Base-by-base conservation (phyloP, 768 basidiomycete genomes). In the Auricularia cornea region DNA sequence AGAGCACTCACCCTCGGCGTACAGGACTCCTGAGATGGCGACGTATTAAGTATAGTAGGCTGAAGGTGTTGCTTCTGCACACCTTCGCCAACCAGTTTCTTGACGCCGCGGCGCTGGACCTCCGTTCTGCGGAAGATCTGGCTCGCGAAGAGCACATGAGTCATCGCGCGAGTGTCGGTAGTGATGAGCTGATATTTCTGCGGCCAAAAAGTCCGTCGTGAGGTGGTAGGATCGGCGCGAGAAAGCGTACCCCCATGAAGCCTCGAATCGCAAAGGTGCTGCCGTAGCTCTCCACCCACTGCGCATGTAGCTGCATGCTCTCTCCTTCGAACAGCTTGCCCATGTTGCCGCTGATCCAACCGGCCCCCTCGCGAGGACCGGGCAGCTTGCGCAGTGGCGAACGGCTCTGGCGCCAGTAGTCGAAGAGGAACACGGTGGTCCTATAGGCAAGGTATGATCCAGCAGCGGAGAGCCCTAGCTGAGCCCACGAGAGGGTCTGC, bases 71-170 rank as follows among this genome's bases (percentile, higher is more conserved):
- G n/a, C n/a, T n/a, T n/a, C n/a, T n/a, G n/a, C 54, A 10, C 26
- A 57, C 54, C 30, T 48, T 57, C 30, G 26, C 54, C 54, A 16
- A 57, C 18, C 10, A 30, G 11, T 10, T 41, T 62, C 70, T 35
- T 72, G 75, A 12, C 80, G 74, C 8, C 72, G 66, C 1, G 69
- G 66, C 14, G 77, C 74, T 0, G 20, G 6, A 18, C 16, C 14
- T 28, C 28, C 4, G 86, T 79, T 66, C 88, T 90, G 64, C 82
- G 80, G 64, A 85, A 90, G 40, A 77, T 73, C 32, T 79, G 71
- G 30, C 74, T 75, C 62, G 88, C 84, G 64, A 79, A 78, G 14
- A 92, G 75, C 60, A 93, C 76, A 66, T 91, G 84, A 51, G 80
- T 79, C 33, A 92, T 44, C 0, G 88, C 89, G 29, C 82, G 81